A percentile compares a stretch with the other conserved stretches of the same genome.
These are phyloP conservation scores for Hortiboletus flavorubellus DNA, from an alignment of 768 basidiomycete species.

Conservation along the genomic window DNA sequence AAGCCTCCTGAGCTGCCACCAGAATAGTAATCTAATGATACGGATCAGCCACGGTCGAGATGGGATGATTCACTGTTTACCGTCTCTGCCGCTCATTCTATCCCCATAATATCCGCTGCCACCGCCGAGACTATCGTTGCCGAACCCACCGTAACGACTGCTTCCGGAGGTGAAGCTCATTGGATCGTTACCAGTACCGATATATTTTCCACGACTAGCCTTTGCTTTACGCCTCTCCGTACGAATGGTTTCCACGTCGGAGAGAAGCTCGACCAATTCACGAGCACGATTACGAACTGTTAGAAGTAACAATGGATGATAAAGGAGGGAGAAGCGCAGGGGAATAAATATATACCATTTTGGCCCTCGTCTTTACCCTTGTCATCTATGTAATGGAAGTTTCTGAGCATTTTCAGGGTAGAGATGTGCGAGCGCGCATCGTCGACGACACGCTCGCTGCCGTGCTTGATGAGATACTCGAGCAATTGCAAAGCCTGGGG, in stretches of 20 bases:
- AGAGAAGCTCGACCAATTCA: conserved; percentile 88
- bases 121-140: conserved; percentile 46
- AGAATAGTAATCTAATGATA: conserved; percentile 35
- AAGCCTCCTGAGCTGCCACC: conserved; percentile 53
- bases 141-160: conserved; percentile 69
- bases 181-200: conserved; percentile 81
- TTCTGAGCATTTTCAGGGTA: conserved; percentile 95
- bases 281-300: conserved; percentile 92
- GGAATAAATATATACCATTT: conserved; percentile 65
- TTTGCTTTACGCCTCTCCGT: conserved; percentile 91
- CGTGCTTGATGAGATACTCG: conserved; percentile 95
- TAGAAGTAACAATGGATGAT: background rate
- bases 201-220: conserved; percentile 84
- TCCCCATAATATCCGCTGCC: conserved; percentile 45
- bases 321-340: background rate
- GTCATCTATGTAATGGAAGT: conserved; percentile 98
- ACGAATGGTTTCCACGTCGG: conserved; percentile 89
- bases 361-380: conserved; percentile 98
- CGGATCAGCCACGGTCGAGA: conserved; percentile 1
- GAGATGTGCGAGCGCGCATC: conserved; percentile 93
- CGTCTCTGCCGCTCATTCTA: conserved; percentile 37
- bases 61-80: conserved; percentile 26
- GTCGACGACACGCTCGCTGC: conserved; percentile 96
- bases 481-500: conserved; percentile 82
- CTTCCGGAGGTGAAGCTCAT: conserved; percentile 58